Evolutionary conservation across 2,329 filamentous ascomycete genomes (phyloP).

Genomic region (Didymella sp.): DNA sequence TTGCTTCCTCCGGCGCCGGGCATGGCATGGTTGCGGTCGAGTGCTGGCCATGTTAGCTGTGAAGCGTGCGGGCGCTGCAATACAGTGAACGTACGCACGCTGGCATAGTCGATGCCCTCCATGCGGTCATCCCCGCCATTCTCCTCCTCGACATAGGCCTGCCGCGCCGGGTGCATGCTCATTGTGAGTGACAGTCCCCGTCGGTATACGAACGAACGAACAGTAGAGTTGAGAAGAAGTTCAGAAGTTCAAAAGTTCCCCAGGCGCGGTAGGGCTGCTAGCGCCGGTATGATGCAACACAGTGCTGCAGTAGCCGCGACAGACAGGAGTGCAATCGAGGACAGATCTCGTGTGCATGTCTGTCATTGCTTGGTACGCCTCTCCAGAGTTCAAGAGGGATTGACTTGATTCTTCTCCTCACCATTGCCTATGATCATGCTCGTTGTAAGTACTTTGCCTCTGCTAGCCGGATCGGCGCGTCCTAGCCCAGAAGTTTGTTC

Average conservation of each 20-base stretch:
- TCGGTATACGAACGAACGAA: too few species aligned
- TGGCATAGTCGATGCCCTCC: constrained; percentile 66
- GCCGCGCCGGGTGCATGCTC: constrained; percentile 83
- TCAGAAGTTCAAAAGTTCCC: too few species aligned
- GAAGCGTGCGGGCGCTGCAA: background rate
- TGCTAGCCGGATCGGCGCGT: constrained; percentile 40
- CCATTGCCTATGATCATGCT: constrained; percentile 24
- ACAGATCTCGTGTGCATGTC: background rate
- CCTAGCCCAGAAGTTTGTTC: constrained; percentile 41
- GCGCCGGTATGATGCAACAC: constrained; percentile 22
- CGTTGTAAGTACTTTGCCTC: constrained; percentile 29
- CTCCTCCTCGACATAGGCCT: constrained; percentile 92
- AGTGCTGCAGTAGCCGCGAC: constrained; percentile 10
- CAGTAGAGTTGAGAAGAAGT: too few species aligned
- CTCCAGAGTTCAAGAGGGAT: background rate
- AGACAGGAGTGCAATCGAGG: background rate
- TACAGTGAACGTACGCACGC: constrained; percentile 63
- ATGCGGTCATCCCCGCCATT: constrained; percentile 65
- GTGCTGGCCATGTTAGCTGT: constrained; percentile 48
- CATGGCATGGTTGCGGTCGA: constrained; percentile 86
- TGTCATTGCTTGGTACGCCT: background rate
- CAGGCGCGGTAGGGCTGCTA: constrained; percentile 40
- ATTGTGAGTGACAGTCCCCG: constrained; percentile 35
- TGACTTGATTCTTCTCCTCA: background rate
- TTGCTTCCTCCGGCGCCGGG: constrained; percentile 71